A percentile compares a stretch with the other conserved stretches of the same genome.
These are phyloP conservation scores for Uromyces viciae-fabae DNA, from an alignment of 1,284 basidiomycete species.

Conservation along the genomic window DNA sequence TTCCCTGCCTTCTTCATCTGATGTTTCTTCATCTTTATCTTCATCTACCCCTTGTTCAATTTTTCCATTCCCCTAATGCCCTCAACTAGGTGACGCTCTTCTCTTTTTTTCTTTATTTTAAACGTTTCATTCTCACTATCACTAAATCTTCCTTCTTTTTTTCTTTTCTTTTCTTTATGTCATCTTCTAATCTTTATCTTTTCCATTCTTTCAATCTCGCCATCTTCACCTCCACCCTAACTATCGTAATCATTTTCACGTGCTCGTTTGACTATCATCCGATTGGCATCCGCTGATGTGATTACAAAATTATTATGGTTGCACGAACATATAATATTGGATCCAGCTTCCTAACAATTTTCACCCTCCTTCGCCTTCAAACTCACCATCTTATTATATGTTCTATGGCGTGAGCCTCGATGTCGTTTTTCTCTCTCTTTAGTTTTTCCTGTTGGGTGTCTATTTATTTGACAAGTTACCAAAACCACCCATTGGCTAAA, in stretches of 20 bases:
- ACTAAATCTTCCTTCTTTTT: neutral
- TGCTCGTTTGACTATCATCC: neutral
- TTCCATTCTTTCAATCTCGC: neutral
- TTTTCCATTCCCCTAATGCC: neutral
- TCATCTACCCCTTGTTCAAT: neutral
- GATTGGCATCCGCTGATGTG: neutral
- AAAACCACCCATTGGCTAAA: no score
- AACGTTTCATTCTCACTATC: neutral
- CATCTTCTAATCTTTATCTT: neutral
- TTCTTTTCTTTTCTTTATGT: neutral
- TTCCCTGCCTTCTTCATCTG: neutral
- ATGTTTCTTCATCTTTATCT: neutral
- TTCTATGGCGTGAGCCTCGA: constrained; percentile 36
- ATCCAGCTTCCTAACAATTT: constrained; percentile 37
- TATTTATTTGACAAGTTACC: neutral
- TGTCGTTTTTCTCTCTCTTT: neutral
- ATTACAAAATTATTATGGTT: neutral
- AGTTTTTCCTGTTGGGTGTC: neutral
- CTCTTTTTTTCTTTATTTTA: neutral
- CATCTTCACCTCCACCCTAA: neutral
- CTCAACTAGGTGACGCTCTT: neutral
- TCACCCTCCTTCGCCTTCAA: constrained; percentile 40
- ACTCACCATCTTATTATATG: constrained; percentile 17
- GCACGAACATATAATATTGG: neutral
- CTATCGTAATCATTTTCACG: neutral